Conservation (phyloP, 257 asterid genomes). For the Solanum clarkiae region DNA sequence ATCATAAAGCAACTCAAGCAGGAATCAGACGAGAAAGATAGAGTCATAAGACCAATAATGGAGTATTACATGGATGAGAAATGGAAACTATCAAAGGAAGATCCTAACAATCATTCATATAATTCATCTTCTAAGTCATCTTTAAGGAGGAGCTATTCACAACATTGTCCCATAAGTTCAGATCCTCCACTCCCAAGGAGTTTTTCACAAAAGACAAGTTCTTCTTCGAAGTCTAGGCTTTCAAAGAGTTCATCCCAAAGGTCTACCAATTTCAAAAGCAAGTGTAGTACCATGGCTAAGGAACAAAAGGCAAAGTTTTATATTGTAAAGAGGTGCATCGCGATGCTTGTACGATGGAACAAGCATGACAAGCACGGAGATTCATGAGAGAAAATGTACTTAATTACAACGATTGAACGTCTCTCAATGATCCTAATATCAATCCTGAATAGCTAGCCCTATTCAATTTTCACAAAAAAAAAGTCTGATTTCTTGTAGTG, state of each 20-base stretch:
- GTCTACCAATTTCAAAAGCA: background rate
- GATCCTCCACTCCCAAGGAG: constrained; percentile 1
- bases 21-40: background rate
- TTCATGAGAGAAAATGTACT: background rate
- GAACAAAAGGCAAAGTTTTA: background rate
- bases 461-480: background rate
- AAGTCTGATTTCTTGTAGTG: background rate
- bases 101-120: constrained; percentile 1
- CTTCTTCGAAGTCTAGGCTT: background rate
- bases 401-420: background rate
- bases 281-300: background rate
- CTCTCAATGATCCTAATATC: background rate
- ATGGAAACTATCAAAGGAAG: constrained; percentile 1
- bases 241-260: background rate
- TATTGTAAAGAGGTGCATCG: background rate
- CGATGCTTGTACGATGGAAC: constrained; percentile 1
- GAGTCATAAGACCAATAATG: background rate
- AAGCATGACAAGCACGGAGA: background rate
- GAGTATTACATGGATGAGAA: constrained; percentile 6
- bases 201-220: background rate
- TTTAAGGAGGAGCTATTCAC: constrained; percentile 1
- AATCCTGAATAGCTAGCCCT: background rate
- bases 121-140: background rate
- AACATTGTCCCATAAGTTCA: background rate
- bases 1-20: background rate